phyloP scores from a whole-genome alignment of 1,284 basidiomycete genomes.

The Puccinia hordei region DNA sequence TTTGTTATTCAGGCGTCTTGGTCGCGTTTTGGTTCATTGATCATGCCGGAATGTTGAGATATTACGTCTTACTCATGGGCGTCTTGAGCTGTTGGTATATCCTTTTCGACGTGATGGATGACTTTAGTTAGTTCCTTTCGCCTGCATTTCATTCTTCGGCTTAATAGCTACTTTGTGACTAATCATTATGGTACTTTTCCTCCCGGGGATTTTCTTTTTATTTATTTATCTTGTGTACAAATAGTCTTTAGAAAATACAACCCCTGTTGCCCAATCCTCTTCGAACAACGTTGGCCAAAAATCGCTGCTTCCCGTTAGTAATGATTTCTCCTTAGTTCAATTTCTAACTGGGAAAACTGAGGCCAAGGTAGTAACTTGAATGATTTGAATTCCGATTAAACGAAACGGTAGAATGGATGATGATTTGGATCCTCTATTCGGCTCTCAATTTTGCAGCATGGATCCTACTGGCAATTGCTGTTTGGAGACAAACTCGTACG shows the following conservation, averaged over 20 bases:
- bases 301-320: slow-evolving; percentile 27
- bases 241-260: slow-evolving; percentile 45
- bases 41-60: slow-evolving; percentile 46
- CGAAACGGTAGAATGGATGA: slow-evolving; percentile 34
- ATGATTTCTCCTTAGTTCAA: neutral
- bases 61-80: slow-evolving; percentile 40
- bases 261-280: slow-evolving; percentile 43
- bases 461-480: slow-evolving; percentile 19
- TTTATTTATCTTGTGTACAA: too few species aligned
- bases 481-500: slow-evolving; percentile 44
- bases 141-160: neutral
- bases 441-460: slow-evolving; percentile 44
- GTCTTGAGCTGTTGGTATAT: slow-evolving; percentile 47
- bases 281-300: slow-evolving; percentile 33
- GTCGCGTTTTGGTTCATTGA: slow-evolving; percentile 47
- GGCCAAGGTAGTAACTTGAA: neutral
- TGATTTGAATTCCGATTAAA: neutral
- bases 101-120: slow-evolving; percentile 47
- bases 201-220: neutral
- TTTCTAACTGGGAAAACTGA: too few species aligned
- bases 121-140: slow-evolving; percentile 25
- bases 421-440: slow-evolving; percentile 34
- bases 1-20: slow-evolving; percentile 13
- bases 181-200: neutral
- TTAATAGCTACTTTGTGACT: neutral